These are phyloP conservation scores for Litchi chinensis DNA, from an alignment of 345 rosid species.

Conservation along the genomic window DNA sequence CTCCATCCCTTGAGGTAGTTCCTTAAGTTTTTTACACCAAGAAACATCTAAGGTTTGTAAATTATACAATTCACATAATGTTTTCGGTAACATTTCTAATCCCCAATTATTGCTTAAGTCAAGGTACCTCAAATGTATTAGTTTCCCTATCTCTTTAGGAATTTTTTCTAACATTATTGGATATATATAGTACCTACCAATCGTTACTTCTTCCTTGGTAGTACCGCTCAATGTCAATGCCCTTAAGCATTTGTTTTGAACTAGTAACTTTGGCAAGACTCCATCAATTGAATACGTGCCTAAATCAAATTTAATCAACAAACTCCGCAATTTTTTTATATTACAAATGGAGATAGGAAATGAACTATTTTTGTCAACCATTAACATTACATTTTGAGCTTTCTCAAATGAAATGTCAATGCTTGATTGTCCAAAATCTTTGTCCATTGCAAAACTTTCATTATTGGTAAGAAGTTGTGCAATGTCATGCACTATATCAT, in stretches of 20 bases:
- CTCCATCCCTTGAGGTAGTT: slow-evolving; percentile 19
- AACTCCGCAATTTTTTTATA: too few relatives aligned
- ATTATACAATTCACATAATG: slow-evolving; percentile 19
- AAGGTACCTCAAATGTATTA: slow-evolving; percentile 27
- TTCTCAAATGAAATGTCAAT: background rate
- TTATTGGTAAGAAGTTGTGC: background rate
- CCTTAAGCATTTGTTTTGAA: too few relatives aligned
- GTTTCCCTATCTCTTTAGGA: slow-evolving; percentile 18
- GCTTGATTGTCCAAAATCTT: too few relatives aligned
- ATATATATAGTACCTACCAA: background rate
- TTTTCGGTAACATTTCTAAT: slow-evolving; percentile 22
- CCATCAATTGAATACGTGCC: too few relatives aligned
- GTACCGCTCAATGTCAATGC: background rate
- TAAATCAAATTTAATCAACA: background rate
- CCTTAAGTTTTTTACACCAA: background rate
- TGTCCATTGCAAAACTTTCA: background rate
- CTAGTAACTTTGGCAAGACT: too few relatives aligned
- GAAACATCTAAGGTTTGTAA: slow-evolving; percentile 14
- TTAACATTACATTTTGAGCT: slow-evolving; percentile 21
- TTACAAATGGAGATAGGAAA: background rate
- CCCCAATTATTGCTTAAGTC: slow-evolving; percentile 9
- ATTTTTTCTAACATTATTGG: background rate
- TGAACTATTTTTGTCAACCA: background rate
- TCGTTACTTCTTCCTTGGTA: background rate
- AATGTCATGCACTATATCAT: background rate